Base-by-base conservation (phyloP, 176 grass and related monocot genomes). In the Calamus simplicifolius region DNA sequence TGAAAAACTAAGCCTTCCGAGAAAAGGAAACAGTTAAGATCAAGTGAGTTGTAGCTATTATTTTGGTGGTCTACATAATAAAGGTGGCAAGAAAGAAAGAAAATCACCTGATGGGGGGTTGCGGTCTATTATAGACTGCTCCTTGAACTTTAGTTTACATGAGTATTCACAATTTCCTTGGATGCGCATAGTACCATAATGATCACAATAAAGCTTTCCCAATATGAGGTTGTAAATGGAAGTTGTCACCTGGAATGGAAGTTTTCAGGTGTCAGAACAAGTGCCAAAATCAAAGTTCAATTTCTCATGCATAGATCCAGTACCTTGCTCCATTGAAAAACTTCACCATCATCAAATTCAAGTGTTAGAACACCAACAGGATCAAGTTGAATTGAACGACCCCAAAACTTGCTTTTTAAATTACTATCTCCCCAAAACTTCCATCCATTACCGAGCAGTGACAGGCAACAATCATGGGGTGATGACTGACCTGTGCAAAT, bases 291-390 rank as follows among this genome's bases (percentile, higher is more conserved):
- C 21, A 38, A 6, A 43, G 7, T 19, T 51, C 16, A 54, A 18
- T 26, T 54, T 26, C 5, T 26, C 10, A 62, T 62, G 50, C 19
- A 38, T 52, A 18, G 29, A 50, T 31, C 50, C 23, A 73, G 38
- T 88, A 98, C 94, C 94, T 98, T 98, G 81, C 88, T 98, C 94
- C 94, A 98, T 23, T 93, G 94, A 75, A 93, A 93, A 80, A 93
- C 73, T 89, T 98, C 94, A 27, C 94, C 94, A 61, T 98, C 94
- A 73, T 89, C 94, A 80, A 98, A 98, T 74, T 98, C 94, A 53
- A 98, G 69, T 38, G 88, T 98, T 53, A 98, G 69, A 48, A 78
- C 43, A 65, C 94, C 94, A 74, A 98, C 73, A 67, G 94, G 94
- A 78, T 98, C 94, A 58, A 98, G 84, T 79, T 98, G 94, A 82